Base-by-base conservation (phyloP, 495 filamentous ascomycete species). In the Venustampulla echinocandica region DNA sequence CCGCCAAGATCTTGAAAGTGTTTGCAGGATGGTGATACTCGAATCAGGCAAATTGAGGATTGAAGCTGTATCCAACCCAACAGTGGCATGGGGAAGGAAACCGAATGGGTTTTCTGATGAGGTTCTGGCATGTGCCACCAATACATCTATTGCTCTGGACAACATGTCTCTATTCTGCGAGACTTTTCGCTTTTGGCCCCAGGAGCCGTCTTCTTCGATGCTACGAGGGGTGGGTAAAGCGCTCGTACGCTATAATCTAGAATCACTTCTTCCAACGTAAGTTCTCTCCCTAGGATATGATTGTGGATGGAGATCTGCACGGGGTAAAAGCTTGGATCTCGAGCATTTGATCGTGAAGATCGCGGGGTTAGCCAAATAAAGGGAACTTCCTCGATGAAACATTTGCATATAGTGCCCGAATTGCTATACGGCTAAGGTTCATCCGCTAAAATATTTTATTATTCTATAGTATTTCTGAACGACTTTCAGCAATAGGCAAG, bases 1-100 rank as follows among this genome's bases (percentile, higher is more conserved):
- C 14, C 30, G 34, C 3, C 41, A 40, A 14, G 22, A 30, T 10
- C 48, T 50, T 3, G 10, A 30, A 18, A 14, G 32, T 4, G 34
- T 50, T 20, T 44, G 47, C 32, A 24, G 21, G 21, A 42, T 42
- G 27, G 39, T 50, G n/a, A n/a, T 30, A 7, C 27, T n/a, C 27
- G 27, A 30, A 30, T 7, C 27, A 7, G 27, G n/a, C 7, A 30
- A 7, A 7, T 30, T 30, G 27, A n/a, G 7, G 27, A n/a, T 30
- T 30, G n/a, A 30, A 30, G 27, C n/a, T 7, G 27, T n/a, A 30
- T 30, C 27, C 7, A 30, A 30, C n/a, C 27, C 27, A 35, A 23
- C 10, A 2, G 4, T 17, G 6, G n/a, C 10, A 32, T 40, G 3
- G 4, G 4, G 1, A 32, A 21, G 34, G 32, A n/a, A 9, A 4